phyloP scores from a whole-genome alignment of 2,329 filamentous ascomycete species.

The Penicillium sclerotigenum region DNA sequence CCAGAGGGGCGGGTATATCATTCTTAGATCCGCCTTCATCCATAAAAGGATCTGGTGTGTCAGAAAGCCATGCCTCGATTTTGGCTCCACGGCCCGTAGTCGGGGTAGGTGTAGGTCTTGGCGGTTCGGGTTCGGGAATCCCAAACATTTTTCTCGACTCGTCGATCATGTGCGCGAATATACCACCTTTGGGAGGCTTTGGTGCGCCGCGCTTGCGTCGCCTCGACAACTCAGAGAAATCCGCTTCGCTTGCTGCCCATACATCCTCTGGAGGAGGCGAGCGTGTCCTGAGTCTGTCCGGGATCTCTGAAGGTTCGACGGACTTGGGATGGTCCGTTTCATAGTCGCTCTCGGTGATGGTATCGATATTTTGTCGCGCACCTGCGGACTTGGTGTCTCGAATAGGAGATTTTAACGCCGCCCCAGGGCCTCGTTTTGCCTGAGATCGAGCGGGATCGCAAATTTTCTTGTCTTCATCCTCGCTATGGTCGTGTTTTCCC shows the following conservation, averaged over 20 bases:
- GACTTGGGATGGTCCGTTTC: constrained; percentile 23
- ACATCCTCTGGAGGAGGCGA: constrained; percentile 30
- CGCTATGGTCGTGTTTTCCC: constrained; percentile 27
- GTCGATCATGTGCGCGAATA: constrained; percentile 45
- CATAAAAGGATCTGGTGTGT: constrained; percentile 55
- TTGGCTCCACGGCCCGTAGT: constrained; percentile 46
- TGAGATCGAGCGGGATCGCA: constrained; percentile 25
- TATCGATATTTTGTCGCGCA: constrained; percentile 18
- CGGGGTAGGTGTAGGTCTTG: constrained; percentile 43
- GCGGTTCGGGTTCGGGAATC: constrained; percentile 38
- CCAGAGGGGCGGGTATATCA: constrained; percentile 42
- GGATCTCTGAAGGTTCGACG: constrained; percentile 23
- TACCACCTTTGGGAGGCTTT: constrained; percentile 40
- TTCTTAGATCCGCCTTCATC: constrained; percentile 38
- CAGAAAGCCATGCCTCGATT: constrained; percentile 61
- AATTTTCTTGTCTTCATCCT: constrained; percentile 23
- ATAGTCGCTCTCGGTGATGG: constrained; percentile 21
- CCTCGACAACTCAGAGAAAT: constrained; percentile 41
- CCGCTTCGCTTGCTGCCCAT: constrained; percentile 39
- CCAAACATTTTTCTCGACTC: constrained; percentile 47
- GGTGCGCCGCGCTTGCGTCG: constrained; percentile 33
- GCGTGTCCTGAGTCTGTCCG: constrained; percentile 24
- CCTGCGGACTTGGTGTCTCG: constrained; percentile 24
- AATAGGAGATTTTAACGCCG: constrained; percentile 22
- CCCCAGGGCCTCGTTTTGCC: constrained; percentile 30